Evolutionary conservation across 345 rosid genomes (phyloP), one percentile per base, ranked within the genome.

Genomic region (Euphorbia lathyris): DNA sequence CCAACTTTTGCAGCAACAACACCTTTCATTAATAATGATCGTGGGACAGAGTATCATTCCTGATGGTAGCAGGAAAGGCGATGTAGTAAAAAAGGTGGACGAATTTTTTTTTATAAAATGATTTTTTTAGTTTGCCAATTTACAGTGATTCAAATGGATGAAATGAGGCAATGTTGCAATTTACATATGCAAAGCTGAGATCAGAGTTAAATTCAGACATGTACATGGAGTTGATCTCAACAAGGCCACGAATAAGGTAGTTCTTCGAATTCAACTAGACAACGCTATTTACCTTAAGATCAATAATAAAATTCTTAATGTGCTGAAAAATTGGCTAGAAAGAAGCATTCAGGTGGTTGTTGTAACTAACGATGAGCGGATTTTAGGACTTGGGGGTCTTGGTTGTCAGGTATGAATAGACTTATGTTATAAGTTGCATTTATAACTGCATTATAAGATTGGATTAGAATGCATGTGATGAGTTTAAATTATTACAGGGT

Each of bases 31-130:
- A 81, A 91, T 71, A 93, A 93, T 47, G 96, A 91, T 19, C 78
- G 98, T 75, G 98, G 98, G 98, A 93, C 25, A 96, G 97, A 20
- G 98, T 93, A 53, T 94, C 97, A 25, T 93, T 93, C 77, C 83
- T 93, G 50, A 89, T 91, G 97, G 87, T 89, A 85, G 96, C 97
- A 0, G 98, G 94, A 56, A 93, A 93, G 78, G 97, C 96, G 71
- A 88, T 91, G 17, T 87, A 89, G 71, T 89, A 90, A 0, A 87
- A 69, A 79, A 75, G 88, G 92, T 89, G 65, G n/a, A n/a, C 25
- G 29, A 29, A 26, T 58, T n/a, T 6, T 7, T 20, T 22, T 23
- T 55, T n/a, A n/a, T n/a, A n/a, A n/a, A n/a, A n/a, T n/a, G n/a
- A n/a, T n/a, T n/a, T n/a, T n/a, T n/a, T 6, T 55, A 23, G n/a